A percentile compares a stretch with the other conserved stretches of the same genome.
Conservation (phyloP, 208 protist species). For the Lotmaria passim region DNA sequence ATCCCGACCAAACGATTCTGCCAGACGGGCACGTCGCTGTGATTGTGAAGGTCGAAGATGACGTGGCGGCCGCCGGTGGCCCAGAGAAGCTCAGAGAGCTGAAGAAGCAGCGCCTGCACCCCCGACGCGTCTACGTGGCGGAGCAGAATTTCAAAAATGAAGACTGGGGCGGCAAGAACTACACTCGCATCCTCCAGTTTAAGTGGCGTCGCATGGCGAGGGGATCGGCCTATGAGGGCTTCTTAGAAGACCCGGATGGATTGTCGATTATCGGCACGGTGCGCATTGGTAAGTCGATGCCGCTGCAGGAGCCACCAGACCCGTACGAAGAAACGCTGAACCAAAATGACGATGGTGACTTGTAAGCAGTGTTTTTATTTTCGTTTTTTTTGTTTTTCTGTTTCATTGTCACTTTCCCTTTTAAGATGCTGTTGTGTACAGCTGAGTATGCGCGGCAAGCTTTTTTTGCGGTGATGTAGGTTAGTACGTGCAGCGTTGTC, state of each 20-base stretch:
- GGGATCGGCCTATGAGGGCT: constrained; percentile 36
- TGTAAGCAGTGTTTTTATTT: constrained; percentile 25
- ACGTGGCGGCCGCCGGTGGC: constrained; percentile 49
- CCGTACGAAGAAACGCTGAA: constrained; percentile 31
- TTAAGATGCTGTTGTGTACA: too few species aligned
- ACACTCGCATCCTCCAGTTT: constrained; percentile 58
- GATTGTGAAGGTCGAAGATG: constrained; percentile 61
- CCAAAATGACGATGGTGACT: constrained; percentile 28
- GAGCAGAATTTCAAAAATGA: constrained; percentile 74
- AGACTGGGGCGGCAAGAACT: constrained; percentile 54
- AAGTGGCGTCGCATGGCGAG: constrained; percentile 38
- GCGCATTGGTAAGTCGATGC: constrained; percentile 44
- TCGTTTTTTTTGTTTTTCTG: constrained; percentile 5
- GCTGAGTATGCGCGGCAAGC: too few species aligned
- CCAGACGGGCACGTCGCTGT: constrained; percentile 58
- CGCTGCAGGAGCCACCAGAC: constrained; percentile 12
- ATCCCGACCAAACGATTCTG: not conserved
- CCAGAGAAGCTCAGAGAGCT: constrained; percentile 40
- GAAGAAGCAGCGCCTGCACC: constrained; percentile 43
- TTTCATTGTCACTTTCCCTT: constrained; percentile 20
- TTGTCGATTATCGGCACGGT: constrained; percentile 41
- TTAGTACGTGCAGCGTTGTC: not conserved
- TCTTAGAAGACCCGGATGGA: constrained; percentile 35
- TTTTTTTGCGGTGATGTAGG: not conserved
- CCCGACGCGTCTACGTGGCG: constrained; percentile 64